These are phyloP conservation scores for Fonticula alba DNA, from an alignment of 78 protist species.

Conservation along the genomic window DNA sequence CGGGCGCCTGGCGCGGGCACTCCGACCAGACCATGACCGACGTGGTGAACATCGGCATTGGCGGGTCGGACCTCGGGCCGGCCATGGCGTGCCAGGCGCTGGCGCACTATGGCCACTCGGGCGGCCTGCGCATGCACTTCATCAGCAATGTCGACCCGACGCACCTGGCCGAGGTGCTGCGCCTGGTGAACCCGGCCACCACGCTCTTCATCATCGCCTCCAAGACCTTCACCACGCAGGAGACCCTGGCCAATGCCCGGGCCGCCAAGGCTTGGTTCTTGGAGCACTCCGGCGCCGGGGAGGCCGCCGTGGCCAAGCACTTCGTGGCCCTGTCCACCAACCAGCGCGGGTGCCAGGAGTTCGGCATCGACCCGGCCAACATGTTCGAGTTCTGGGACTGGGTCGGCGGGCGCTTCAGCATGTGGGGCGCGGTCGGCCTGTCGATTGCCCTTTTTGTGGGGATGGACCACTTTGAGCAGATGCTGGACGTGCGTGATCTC, in stretches of 20 bases:
- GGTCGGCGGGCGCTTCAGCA: conserved; percentile 75
- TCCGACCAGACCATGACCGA: conserved; percentile 70
- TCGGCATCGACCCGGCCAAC: conserved; percentile 78
- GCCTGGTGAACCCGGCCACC: conserved; percentile 43
- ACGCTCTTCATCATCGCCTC: conserved; percentile 75
- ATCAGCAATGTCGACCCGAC: conserved; percentile 90
- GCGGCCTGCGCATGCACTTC: conserved; percentile 41
- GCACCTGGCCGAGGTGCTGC: conserved; percentile 51
- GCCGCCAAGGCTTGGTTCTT: conserved; percentile 63
- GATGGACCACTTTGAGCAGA: conserved; percentile 50
- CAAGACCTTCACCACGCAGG: conserved; percentile 90
- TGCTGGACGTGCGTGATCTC: too few species aligned
- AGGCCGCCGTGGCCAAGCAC: conserved; percentile 66
- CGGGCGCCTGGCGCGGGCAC: conserved; percentile 65
- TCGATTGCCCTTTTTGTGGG: conserved; percentile 64
- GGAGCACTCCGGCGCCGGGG: background rate
- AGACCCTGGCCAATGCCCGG: conserved; percentile 82
- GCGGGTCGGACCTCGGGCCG: conserved; percentile 91
- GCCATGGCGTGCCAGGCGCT: conserved; percentile 82
- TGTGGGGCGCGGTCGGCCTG: conserved; percentile 87
- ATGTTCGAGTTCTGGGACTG: conserved; percentile 93
- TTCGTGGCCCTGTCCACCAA: conserved; percentile 92
- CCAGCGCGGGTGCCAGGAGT: conserved; percentile 31
- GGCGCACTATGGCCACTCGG: background rate
- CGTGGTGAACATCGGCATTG: conserved; percentile 82